Evolutionary conservation across 176 grass and related monocot genomes (phyloP).

Genomic region (Juncus inflexus): DNA sequence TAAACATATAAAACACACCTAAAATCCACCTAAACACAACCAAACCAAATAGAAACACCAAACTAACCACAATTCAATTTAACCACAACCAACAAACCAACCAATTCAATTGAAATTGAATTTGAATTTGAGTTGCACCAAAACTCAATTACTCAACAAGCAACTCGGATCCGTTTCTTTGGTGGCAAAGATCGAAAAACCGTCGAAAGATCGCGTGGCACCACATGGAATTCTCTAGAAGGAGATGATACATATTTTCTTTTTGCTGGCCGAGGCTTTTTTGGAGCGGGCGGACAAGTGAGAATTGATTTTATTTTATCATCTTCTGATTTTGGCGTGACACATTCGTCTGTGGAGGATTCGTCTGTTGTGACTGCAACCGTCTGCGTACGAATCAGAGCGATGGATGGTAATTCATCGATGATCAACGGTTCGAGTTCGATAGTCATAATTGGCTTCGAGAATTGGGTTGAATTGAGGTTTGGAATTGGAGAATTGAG

Average conservation of each 20-base stretch:
- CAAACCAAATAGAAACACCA: not conserved
- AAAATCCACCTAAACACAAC: not conserved
- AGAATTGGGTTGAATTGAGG: too few species aligned
- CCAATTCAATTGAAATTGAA: not conserved
- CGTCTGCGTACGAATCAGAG: constrained; percentile 12
- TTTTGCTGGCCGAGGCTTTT: constrained; percentile 38
- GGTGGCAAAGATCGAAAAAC: constrained; percentile 51
- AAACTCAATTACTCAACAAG: not conserved
- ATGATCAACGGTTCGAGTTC: not conserved
- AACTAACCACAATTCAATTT: constrained; percentile 17
- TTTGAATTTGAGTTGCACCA: constrained; percentile 6
- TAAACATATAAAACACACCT: not conserved
- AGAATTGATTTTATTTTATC: constrained; percentile 33
- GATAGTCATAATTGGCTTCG: not conserved
- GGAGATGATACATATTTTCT: constrained; percentile 25
- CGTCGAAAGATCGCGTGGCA: constrained; percentile 50
- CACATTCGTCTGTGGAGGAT: constrained; percentile 2
- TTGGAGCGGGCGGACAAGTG: constrained; percentile 53
- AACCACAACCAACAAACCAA: too few species aligned
- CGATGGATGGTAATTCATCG: constrained; percentile 9
- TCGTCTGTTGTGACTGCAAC: not conserved
- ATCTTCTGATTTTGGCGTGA: constrained; percentile 56
- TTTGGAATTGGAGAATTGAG: too few species aligned
- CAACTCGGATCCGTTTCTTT: constrained; percentile 70
- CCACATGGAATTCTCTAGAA: constrained; percentile 30